Evolutionary conservation across 495 filamentous ascomycete species (phyloP), one percentile per base, ranked within the genome.

Genomic region (Neurospora sublineolata): DNA sequence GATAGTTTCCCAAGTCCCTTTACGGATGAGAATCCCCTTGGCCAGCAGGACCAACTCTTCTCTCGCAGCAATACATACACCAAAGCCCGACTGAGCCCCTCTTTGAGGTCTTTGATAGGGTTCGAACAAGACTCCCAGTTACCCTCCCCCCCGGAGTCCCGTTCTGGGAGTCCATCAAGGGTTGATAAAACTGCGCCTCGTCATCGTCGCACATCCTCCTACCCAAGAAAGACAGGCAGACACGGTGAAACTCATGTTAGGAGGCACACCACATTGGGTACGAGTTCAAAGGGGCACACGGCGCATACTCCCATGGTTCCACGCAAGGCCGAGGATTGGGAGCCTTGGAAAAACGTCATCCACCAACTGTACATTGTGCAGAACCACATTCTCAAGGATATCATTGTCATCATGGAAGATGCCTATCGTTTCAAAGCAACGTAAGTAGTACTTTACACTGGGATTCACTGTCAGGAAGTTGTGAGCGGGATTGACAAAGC

Each of bases 321-420:
- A 8, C 75, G 76, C 16, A 70, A 68, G 9, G 64, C 71, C 14
- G 74, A 78, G 38, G 76, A 80, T 37, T 80, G 79, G 79, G 79
- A 80, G 18, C 76, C 79, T 0, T 79, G 73, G 73, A 80, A 80
- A 60, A 30, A 3, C 10, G 37, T 78, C 14, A 75, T 80, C 14
- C 58, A 74, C 64, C 74, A 79, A 9, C 74, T 80, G n/a, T 80
- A 80, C 72, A 78, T 80, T 58, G 77, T 74, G 4, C 74, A 80
- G 37, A 79, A 79, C 67, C 72, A 74, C 39, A 77, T 76, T 7
- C 76, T 80, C 38, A 72, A 75, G 4, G 76, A 80, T 10, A 77
- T 80, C n/a, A 80, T 80, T 18, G 44, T 36, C 33, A 72, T 74
- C 16, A 80, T 80, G 79, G 77, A 79, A 14, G 67, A 68, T 4